Base-by-base conservation (phyloP, 495 filamentous ascomycete genomes). In the Aspergillus mulundensis region DNA sequence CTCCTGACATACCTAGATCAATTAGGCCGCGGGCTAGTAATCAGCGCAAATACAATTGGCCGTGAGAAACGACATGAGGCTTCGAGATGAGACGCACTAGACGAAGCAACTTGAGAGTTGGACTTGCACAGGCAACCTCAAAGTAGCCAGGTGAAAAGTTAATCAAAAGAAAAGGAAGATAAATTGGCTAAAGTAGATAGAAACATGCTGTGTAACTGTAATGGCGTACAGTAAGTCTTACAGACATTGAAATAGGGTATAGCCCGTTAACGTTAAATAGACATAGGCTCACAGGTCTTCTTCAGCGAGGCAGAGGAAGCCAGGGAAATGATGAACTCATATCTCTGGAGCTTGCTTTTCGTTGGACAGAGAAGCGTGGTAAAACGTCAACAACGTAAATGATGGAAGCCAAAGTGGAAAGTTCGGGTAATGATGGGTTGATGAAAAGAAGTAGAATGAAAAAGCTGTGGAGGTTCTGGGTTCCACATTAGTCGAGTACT, bases 321-420 rank as follows among this genome's bases (percentile, higher is more conserved):
- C 32, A 23, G 23, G 43, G 14, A 16, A 8, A 24, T 28, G 6
- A 47, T n/a, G 20, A 16, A 18, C 34, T 50, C 16, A 23, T 36
- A n/a, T 18, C 32, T 12, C 1, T n/a, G 24, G 32, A 36, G 32
- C 32, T 38, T 19, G 16, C 18, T 21, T 18, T 50, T 48, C 45
- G 23, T 48, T 48, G 16, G 36, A 21, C 19, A 34, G 20, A 50
- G 48, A 50, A 50, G 34, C 48, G 48, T 50, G 48, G 25, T 50
- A 12, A 7, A 25, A 28, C 14, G 23, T 46, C 18, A 40, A 32
- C 14, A 47, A 32, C 45, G 45, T 47, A 16, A 47, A 32, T 18
- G 8, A 11, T 7, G 24, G 14, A 47, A 47, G 32, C 32, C 45
- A 32, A 19, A 24, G 7, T 25, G 25, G 15, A n/a, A 47, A 32